Evolutionary conservation across 2,329 filamentous ascomycete genomes (phyloP).

Genomic region (Helotiales sp.): DNA sequence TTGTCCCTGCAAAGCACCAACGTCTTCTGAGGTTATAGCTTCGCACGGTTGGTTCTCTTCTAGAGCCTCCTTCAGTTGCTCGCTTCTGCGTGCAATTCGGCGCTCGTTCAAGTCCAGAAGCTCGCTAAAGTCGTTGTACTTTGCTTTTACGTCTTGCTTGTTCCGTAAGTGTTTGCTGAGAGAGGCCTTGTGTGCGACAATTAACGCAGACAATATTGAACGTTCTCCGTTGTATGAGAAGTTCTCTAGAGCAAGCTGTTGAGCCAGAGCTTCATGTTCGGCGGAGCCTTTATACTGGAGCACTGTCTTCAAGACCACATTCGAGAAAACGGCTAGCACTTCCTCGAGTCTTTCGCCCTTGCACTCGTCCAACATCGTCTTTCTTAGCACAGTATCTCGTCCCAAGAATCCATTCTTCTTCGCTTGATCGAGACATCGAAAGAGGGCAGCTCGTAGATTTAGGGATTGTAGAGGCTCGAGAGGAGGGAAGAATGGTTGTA

Average conservation of each 20-base stretch:
- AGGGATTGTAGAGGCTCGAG: conserved; percentile 87
- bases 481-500: conserved; percentile 88
- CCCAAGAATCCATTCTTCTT: conserved; percentile 87
- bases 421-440: conserved; percentile 76
- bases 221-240: conserved; percentile 56
- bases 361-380: conserved; percentile 97
- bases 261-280: conserved; percentile 48
- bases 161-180: conserved; percentile 58
- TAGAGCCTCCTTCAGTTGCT: conserved; percentile 40
- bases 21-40: conserved; percentile 27
- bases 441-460: conserved; percentile 82
- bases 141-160: conserved; percentile 58
- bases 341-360: conserved; percentile 90
- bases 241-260: conserved; percentile 58
- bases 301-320: conserved; percentile 73
- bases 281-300: conserved; percentile 46
- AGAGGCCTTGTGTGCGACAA: conserved; percentile 71
- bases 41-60: conserved; percentile 31
- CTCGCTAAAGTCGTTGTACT: conserved; percentile 64
- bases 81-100: conserved; percentile 54
- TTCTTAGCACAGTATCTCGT: conserved; percentile 77
- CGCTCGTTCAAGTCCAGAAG: conserved; percentile 64
- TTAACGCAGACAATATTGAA: conserved; percentile 60
- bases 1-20: conserved; percentile 54
- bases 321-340: conserved; percentile 79